Base-by-base conservation (phyloP, 23 red algal genomes). In the Gracilaria domingensis region DNA sequence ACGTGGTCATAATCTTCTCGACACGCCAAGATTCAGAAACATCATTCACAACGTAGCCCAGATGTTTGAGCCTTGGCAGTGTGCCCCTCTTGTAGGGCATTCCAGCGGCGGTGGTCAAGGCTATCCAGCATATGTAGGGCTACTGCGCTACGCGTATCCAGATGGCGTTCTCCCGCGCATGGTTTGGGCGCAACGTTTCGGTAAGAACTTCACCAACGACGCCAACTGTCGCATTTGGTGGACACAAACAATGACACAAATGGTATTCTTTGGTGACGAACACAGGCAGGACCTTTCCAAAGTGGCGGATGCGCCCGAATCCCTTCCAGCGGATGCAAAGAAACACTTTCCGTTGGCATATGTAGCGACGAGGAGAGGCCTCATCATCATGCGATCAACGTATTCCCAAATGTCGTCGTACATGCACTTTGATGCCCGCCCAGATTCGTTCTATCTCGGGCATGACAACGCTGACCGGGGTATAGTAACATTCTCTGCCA, bases 401-500 rank as follows among this genome's bases (percentile, higher is more conserved):
- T 54, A 84, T 29, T 74, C 89, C 25, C 65, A 83, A 39, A 51
- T 58, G 28, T 24, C 89, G 6, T 75, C 67, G 2, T 92, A 92
- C 67, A 76, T 92, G 24, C 89, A 92, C 48, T 84, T 92, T 47
- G 80, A 92, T 84, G 89, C 79, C 0, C 77, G 89, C 17, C 79
- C 78, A 60, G 89, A 92, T 47, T 74, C 79, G 21, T 76, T 92
- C 65, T 92, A 70, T 30, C 44, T 79, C 17, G 89, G 89, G 28
- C 89, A 92, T 62, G 89, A 92, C 47, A 92, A 92, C 61, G 89
- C 89, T 18, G 89, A 92, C 59, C 34, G 89, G 24, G 79, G 64
- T 18, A 66, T 66, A 18, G 64, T 92, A 56, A 92, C 89, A 17
- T 78, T 92, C 61, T 76, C 79, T 32, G 80, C 79, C 11, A 33